These are phyloP conservation scores for Leishmania braziliensis DNA, from an alignment of 208 protist species.

Conservation along the genomic window DNA sequence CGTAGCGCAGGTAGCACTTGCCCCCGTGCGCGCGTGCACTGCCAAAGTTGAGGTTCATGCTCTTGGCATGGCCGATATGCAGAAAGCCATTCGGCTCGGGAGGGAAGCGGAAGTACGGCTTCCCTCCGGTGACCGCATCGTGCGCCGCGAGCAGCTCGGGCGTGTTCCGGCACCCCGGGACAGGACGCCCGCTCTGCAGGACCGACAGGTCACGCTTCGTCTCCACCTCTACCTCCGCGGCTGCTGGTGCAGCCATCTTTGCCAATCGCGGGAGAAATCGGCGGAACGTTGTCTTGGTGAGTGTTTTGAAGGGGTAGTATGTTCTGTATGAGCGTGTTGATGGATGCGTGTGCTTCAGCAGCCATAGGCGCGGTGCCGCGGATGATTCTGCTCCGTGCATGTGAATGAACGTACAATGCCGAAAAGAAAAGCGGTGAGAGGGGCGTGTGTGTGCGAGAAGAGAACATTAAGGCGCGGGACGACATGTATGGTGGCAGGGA, in stretches of 20 bases:
- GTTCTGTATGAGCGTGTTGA: not conserved
- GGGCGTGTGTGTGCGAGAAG: not conserved
- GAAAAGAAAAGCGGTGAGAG: not conserved
- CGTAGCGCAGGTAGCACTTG: conserved; percentile 97
- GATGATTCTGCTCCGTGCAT: not conserved
- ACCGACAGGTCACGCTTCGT: conserved; percentile 78
- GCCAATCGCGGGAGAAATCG: conserved; percentile 25
- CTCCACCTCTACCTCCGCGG: conserved; percentile 36
- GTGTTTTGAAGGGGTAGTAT: not conserved
- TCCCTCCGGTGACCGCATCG: conserved; percentile 55
- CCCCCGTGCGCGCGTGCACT: conserved; percentile 93
- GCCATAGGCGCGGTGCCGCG: not conserved
- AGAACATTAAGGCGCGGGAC: not conserved
- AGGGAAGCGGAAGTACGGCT: conserved; percentile 94
- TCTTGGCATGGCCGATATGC: conserved; percentile 99
- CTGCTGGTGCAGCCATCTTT: conserved; percentile 46
- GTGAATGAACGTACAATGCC: not conserved
- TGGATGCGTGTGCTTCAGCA: not conserved
- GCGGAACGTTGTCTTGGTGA: conserved; percentile 47
- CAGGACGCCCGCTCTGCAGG: conserved; percentile 82
- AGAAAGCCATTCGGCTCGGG: conserved; percentile 98
- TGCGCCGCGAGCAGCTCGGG: conserved; percentile 74
- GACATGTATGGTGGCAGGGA: too few relatives aligned
- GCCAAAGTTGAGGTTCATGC: conserved; percentile 99
- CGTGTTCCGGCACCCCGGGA: conserved; percentile 78